A percentile compares a stretch with the other conserved stretches of the same genome.
Evolutionary conservation across 192 early-diverging fungal genomes (phyloP).

Genomic region (Podila minutissima): DNA sequence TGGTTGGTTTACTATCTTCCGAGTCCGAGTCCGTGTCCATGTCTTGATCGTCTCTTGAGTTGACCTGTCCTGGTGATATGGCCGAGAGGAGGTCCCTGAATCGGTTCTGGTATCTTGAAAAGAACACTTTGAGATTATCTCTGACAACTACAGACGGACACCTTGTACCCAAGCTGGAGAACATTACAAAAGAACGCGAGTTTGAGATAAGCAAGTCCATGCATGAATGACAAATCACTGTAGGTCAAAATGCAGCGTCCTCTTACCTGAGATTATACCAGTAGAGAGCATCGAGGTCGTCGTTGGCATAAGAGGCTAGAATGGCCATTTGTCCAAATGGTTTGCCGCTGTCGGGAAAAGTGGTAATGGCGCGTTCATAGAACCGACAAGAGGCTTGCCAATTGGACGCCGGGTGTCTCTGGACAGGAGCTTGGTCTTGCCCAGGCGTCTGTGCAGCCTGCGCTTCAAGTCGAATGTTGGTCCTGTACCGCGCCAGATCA

Average conservation of each 20-base stretch:
- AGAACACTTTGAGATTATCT: slow-evolving; percentile 65
- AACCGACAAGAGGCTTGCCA: slow-evolving; percentile 32
- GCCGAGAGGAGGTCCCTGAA: slow-evolving; percentile 21
- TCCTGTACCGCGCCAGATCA: slow-evolving; percentile 63
- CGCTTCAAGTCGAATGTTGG: slow-evolving; percentile 35
- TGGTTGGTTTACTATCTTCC: not conserved
- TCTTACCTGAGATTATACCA: slow-evolving; percentile 57
- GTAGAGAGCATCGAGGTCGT: slow-evolving; percentile 57
- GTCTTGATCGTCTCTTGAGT: slow-evolving; percentile 10
- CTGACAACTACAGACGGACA: slow-evolving; percentile 55
- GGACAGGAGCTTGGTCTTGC: not conserved
- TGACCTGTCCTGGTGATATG: not conserved
- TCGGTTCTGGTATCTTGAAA: slow-evolving; percentile 55
- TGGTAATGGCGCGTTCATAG: slow-evolving; percentile 24
- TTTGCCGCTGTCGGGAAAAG: slow-evolving; percentile 45
- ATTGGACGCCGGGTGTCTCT: slow-evolving; percentile 18
- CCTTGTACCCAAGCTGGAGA: slow-evolving; percentile 61
- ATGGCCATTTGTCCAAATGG: slow-evolving; percentile 58
- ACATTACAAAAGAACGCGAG: not conserved
- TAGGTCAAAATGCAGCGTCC: not conserved
- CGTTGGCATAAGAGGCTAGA: slow-evolving; percentile 44
- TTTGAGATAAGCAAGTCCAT: not conserved
- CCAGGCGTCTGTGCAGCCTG: slow-evolving; percentile 13
- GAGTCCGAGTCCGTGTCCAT: slow-evolving; percentile 16
- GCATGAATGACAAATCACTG: not conserved